phyloP scores from a whole-genome alignment of 345 rosid genomes.

The Trapa incisa region DNA sequence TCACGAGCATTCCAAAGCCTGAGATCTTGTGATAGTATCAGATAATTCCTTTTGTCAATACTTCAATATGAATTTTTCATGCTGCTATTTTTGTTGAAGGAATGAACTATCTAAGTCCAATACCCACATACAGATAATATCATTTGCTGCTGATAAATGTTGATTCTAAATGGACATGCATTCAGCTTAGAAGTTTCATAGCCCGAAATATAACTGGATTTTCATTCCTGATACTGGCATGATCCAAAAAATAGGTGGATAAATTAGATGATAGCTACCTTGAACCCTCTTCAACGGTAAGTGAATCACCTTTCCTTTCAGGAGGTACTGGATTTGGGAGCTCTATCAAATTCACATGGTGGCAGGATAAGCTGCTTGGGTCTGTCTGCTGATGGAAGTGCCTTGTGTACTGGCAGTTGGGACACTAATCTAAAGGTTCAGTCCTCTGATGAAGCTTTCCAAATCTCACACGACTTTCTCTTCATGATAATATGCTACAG shows the following conservation, averaged over 20 bases:
- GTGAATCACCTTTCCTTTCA: slow-evolving; percentile 9
- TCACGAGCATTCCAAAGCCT: background rate
- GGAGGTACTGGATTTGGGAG: slow-evolving; percentile 75
- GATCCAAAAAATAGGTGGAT: background rate
- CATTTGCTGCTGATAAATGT: background rate
- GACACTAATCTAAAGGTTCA: slow-evolving; percentile 90
- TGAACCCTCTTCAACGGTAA: background rate
- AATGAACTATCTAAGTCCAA: too few relatives aligned
- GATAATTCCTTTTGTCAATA: background rate
- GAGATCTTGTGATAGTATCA: too few relatives aligned
- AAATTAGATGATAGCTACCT: background rate
- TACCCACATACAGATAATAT: background rate
- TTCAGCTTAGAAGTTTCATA: background rate
- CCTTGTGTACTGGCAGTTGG: slow-evolving; percentile 97
- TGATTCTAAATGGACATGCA: background rate
- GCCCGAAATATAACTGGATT: background rate
- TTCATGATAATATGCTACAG: background rate
- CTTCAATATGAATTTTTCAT: background rate
- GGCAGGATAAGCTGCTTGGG: slow-evolving; percentile 76
- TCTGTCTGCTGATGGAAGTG: slow-evolving; percentile 95
- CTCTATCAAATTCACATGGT: slow-evolving; percentile 64
- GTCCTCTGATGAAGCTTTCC: slow-evolving; percentile 7
- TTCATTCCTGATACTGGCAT: background rate
- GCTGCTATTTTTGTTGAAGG: background rate
- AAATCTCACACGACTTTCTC: background rate